Evolutionary conservation across 163 green algal species (phyloP), one percentile per base, ranked within the genome.

Genomic region (Volvox carteri): DNA sequence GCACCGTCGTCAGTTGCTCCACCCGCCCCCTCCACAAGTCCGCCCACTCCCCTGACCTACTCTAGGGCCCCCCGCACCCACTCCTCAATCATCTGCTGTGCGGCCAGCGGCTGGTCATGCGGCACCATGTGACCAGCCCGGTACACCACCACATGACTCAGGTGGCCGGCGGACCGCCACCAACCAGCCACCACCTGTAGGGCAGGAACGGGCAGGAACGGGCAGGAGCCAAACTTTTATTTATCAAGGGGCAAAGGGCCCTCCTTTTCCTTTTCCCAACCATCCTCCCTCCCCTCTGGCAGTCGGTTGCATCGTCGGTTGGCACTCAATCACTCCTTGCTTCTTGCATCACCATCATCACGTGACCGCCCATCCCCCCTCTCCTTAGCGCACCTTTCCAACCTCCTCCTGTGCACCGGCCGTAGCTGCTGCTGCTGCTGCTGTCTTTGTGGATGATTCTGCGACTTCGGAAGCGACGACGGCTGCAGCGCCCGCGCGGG

Each of bases 91-190:
- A 87, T 41, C 65, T 79, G 67, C 62, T 58, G 81, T 16, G 65
- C 81, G 25, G 81, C 85, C 46, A 25, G 28, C 25, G 86, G 86
- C 77, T 90, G 86, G 44, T 90, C 86, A 30, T 74, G 75, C n/a
- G 70, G 78, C 79, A 80, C 65, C 87, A 86, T 83, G 76, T 89
- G 65, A 11, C 87, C 87, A 16, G 87, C 87, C 39, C 72, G 81
- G 46, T 91, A 91, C 68, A 92, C 88, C 60, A 92, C 88, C 41
- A 44, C 81, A 30, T 92, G 88, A 0, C 35, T 77, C 50, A 92
- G 75, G 5, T 41, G 16, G 3, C 81, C 81, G 4, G 60, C 81
- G 28, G 44, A 44, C 25, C 88, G 80, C n/a, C 39, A 37, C 88
- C 88, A 92, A 30, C 88, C 88, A 44, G 73, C 80, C 3, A 79